Evolutionary conservation across 1,284 basidiomycete genomes (phyloP).

Genomic region (Tremellales sp.): DNA sequence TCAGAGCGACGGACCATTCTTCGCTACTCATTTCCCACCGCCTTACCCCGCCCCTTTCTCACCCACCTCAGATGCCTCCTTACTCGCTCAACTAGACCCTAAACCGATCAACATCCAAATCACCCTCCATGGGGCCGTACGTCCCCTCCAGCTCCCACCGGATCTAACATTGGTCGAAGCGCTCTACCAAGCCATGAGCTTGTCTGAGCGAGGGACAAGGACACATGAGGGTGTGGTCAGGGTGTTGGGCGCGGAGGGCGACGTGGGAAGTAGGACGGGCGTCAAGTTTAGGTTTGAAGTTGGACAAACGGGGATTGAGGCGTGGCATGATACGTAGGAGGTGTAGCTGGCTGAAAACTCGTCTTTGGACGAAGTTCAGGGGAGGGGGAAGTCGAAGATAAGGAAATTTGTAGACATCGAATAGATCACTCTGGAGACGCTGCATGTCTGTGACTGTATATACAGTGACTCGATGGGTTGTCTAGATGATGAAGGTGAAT

Average conservation of each 20-base stretch:
- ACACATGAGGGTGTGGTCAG: constrained; percentile 27
- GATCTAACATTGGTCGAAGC: constrained; percentile 37
- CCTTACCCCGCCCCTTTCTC: constrained; percentile 30
- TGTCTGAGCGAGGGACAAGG: constrained; percentile 3
- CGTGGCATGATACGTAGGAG: constrained; percentile 10
- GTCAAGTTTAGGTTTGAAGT: constrained; percentile 29
- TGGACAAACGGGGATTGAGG: constrained; percentile 27
- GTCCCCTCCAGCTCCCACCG: constrained; percentile 30
- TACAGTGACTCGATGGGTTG: too few relatives aligned
- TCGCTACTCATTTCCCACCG: constrained; percentile 35
- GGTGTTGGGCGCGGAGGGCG: constrained; percentile 17
- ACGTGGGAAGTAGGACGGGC: constrained; percentile 15
- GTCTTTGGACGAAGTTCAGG: too few relatives aligned
- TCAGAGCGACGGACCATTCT: constrained; percentile 22
- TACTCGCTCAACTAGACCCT: constrained; percentile 20
- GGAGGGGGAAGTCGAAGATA: too few relatives aligned
- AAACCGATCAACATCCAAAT: constrained; percentile 40
- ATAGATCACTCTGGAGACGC: too few relatives aligned
- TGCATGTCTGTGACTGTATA: too few relatives aligned
- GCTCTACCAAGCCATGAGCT: constrained; percentile 13
- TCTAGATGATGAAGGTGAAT: too few relatives aligned
- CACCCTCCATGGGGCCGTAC: constrained; percentile 22
- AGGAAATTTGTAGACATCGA: too few relatives aligned
- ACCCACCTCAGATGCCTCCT: constrained; percentile 1
- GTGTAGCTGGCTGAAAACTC: too few relatives aligned